Evolutionary conservation across 2,329 filamentous ascomycete genomes (phyloP).

Genomic region (Dactylellina leptospora): DNA sequence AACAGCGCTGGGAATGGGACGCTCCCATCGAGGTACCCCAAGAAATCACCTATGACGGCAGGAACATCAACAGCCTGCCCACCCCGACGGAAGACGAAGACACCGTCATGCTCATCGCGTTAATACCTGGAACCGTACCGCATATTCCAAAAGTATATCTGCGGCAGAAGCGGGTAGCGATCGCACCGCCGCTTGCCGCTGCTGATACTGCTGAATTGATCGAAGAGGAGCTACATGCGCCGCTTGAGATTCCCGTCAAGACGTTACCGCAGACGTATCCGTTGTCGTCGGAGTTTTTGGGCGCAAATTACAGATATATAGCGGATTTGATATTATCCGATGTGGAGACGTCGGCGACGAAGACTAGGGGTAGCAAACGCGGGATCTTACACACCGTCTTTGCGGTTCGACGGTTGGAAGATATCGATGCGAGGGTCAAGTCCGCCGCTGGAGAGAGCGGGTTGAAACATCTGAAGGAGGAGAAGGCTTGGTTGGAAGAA

Average conservation of each 20-base stretch:
- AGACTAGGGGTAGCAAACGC: slow-evolving; percentile 35
- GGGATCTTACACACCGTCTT: slow-evolving; percentile 52
- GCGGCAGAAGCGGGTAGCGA: slow-evolving; percentile 37
- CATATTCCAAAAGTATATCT: slow-evolving; percentile 52
- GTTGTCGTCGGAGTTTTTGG: slow-evolving; percentile 49
- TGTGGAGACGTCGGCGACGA: slow-evolving; percentile 39
- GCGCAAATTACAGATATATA: slow-evolving; percentile 50
- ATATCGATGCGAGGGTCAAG: slow-evolving; percentile 25
- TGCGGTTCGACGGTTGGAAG: slow-evolving; percentile 38
- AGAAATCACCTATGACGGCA: slow-evolving; percentile 49
- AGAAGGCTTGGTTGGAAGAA: slow-evolving; percentile 48
- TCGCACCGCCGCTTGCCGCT: slow-evolving; percentile 24
- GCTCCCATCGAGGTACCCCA: slow-evolving; percentile 48
- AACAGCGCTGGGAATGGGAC: slow-evolving; percentile 52
- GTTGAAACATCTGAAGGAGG: slow-evolving; percentile 34
- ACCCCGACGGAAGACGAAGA: slow-evolving; percentile 49
- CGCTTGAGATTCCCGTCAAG: slow-evolving; percentile 48
- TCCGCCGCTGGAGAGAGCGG: slow-evolving; percentile 5
- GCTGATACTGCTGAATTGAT: background rate
- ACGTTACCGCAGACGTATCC: slow-evolving; percentile 48
- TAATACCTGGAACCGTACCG: slow-evolving; percentile 49
- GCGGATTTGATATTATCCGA: slow-evolving; percentile 46
- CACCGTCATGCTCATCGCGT: slow-evolving; percentile 41
- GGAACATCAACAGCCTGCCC: slow-evolving; percentile 36
- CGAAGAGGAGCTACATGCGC: slow-evolving; percentile 30